Percentiles rank a stretch among this genome's conserved stretches.
These are phyloP conservation scores for Uncinocarpus reesii DNA, from an alignment of 2,329 filamentous ascomycete species.

Conservation along the genomic window DNA sequence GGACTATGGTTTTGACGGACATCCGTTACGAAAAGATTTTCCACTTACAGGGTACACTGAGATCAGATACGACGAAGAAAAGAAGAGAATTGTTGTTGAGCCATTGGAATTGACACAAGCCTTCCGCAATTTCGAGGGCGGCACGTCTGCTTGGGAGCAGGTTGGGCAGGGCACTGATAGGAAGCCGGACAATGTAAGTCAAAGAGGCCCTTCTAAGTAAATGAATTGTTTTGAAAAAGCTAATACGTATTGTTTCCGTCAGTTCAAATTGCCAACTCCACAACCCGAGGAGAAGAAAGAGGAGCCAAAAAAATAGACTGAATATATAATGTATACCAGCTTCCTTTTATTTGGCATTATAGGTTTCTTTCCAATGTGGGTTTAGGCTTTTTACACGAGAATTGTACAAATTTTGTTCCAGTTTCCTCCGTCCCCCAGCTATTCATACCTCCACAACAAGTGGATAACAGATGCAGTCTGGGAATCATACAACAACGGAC, in stretches of 20 bases:
- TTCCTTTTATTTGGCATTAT: background rate
- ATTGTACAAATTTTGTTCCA: constrained; percentile 3
- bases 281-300: constrained; percentile 90
- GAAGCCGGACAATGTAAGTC: constrained; percentile 59
- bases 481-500: background rate
- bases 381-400: constrained; percentile 1
- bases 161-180: constrained; percentile 62
- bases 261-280: constrained; percentile 89
- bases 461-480: background rate
- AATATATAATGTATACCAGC: constrained; percentile 16
- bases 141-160: constrained; percentile 61
- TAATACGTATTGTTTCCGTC: constrained; percentile 11
- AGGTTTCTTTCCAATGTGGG: background rate
- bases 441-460: background rate
- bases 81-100: constrained; percentile 98
- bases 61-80: constrained; percentile 96
- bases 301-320: constrained; percentile 75
- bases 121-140: constrained; percentile 95
- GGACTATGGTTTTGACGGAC: constrained; percentile 97
- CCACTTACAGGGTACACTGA: constrained; percentile 96
- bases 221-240: background rate
- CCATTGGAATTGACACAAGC: constrained; percentile 95
- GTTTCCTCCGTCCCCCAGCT: background rate
- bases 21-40: constrained; percentile 96
- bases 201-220: background rate